Percentiles rank a stretch among this genome's conserved stretches.
These are phyloP conservation scores for Microcera coccophila DNA, from an alignment of 2,329 filamentous ascomycete species.

Conservation along the genomic window DNA sequence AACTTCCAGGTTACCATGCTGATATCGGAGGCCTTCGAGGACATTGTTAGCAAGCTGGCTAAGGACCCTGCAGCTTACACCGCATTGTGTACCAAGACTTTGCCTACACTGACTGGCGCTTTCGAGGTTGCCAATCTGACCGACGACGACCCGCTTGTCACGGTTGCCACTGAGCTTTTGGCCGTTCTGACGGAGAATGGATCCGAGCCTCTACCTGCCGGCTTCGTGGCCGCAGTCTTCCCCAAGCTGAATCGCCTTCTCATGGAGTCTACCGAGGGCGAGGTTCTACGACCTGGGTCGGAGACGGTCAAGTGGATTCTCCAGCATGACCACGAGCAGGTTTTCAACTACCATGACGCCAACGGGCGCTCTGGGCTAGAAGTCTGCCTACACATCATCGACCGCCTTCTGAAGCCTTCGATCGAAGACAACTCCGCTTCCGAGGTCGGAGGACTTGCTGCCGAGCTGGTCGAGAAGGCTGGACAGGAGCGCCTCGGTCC, in stretches of 20 bases:
- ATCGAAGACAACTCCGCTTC: conserved; percentile 93
- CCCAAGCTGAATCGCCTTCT: conserved; percentile 83
- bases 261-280: conserved; percentile 79
- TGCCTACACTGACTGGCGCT: conserved; percentile 82
- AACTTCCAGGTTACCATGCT: conserved; percentile 91
- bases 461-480: conserved; percentile 92
- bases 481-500: conserved; percentile 87
- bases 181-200: conserved; percentile 78
- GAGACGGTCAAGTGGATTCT: conserved; percentile 86
- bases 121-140: conserved; percentile 86
- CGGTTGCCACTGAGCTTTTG: conserved; percentile 81
- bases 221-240: conserved; percentile 79
- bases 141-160: conserved; percentile 78
- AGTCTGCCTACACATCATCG: conserved; percentile 85
- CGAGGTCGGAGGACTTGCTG: conserved; percentile 92
- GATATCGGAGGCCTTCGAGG: conserved; percentile 87
- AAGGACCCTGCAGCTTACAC: conserved; percentile 64
- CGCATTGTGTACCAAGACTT: conserved; percentile 75
- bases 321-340: conserved; percentile 81
- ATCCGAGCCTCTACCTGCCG: conserved; percentile 76
- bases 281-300: conserved; percentile 81
- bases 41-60: conserved; percentile 68
- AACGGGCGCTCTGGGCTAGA: conserved; percentile 79
- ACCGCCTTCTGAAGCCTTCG: conserved; percentile 75
- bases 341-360: conserved; percentile 81